phyloP scores from a whole-genome alignment of 345 rosid species.

The Arabis alpina region DNA sequence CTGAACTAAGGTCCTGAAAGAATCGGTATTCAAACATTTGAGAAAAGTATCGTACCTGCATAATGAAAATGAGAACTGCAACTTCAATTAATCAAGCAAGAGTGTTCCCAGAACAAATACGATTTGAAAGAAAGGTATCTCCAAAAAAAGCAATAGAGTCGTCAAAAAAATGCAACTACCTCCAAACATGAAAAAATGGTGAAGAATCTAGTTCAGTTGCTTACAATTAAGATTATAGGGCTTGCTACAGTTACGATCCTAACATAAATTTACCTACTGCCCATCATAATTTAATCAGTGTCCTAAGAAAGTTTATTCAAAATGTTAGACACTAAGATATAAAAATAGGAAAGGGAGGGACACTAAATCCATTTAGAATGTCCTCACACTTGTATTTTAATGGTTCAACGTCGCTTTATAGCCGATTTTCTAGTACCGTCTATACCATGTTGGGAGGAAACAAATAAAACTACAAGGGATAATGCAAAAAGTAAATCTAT shows the following conservation, averaged over 20 bases:
- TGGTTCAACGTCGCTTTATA: background rate
- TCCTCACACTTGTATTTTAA: background rate
- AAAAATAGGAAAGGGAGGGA: background rate
- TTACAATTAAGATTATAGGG: constrained; percentile 12
- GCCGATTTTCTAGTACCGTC: constrained; percentile 4
- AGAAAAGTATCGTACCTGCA: background rate
- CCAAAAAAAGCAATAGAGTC: constrained; percentile 2
- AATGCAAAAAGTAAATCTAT: background rate
- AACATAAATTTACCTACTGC: constrained; percentile 10
- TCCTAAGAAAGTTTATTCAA: background rate
- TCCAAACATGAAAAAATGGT: constrained; percentile 13
- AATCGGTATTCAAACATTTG: constrained; percentile 8
- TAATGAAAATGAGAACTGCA: background rate
- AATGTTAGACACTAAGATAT: constrained; percentile 12
- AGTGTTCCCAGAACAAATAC: background rate
- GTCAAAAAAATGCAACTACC: constrained; percentile 13
- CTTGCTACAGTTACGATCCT: background rate
- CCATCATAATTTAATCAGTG: background rate
- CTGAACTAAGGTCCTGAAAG: constrained; percentile 86
- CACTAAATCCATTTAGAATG: background rate
- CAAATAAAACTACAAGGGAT: constrained; percentile 5
- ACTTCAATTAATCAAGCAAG: background rate
- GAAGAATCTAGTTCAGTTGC: constrained; percentile 12
- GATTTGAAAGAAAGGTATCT: background rate
- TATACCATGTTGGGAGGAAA: background rate